A percentile compares a stretch with the other conserved stretches of the same genome.
Evolutionary conservation across 1,284 basidiomycete species (phyloP).

Genomic region (Vanrija sp.): DNA sequence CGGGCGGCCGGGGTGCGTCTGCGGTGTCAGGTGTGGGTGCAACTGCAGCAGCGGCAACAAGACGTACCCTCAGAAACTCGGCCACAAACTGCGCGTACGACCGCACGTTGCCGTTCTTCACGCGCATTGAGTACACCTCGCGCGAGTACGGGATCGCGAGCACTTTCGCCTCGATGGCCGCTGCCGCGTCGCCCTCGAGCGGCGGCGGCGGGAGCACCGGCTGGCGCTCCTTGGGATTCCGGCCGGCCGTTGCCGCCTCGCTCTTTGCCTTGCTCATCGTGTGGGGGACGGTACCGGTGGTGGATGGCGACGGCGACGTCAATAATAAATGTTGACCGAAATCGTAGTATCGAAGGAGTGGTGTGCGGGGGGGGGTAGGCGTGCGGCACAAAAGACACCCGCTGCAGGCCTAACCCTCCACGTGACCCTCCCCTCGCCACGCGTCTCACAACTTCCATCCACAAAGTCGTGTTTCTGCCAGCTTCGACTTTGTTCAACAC

Average conservation of each 20-base stretch:
- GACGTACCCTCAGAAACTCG: slow-evolving; percentile 58
- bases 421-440: neutral
- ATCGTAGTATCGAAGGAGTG: no score
- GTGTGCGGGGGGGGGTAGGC: no score
- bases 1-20: slow-evolving; percentile 59
- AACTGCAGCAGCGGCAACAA: no score
- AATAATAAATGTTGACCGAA: neutral
- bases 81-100: slow-evolving; percentile 61
- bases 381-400: no score
- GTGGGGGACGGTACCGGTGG: neutral
- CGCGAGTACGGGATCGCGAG: no score
- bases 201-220: no score
- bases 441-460: neutral
- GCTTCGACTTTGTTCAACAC: slow-evolving; percentile 8
- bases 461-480: slow-evolving; percentile 3
- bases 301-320: neutral
- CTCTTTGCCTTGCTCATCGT: neutral
- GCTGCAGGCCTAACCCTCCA: neutral
- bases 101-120: slow-evolving; percentile 17
- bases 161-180: no score
- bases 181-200: no score
- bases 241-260: no score
- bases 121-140: no score
- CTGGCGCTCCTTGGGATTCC: no score
- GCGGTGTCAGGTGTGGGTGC: neutral